Percentiles rank a stretch among this genome's conserved stretches.
Evolutionary conservation across 495 filamentous ascomycete genomes (phyloP).

Genomic region (Penicillium herquei): DNA sequence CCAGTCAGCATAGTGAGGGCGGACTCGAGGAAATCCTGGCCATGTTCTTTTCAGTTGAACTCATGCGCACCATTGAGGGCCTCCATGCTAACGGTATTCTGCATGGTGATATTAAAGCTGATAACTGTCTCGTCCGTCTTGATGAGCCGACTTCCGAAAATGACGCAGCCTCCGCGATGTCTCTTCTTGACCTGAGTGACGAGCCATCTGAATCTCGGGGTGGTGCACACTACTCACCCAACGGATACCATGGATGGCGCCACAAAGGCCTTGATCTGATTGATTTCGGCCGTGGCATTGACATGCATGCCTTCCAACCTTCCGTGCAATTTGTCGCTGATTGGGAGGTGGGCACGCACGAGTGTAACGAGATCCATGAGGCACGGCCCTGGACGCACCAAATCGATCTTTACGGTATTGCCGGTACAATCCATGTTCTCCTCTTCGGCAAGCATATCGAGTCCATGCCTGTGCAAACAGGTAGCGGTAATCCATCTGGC

Average conservation of each 20-base stretch:
- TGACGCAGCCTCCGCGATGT: constrained; percentile 19
- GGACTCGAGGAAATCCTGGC: constrained; percentile 83
- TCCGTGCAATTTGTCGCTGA: constrained; percentile 89
- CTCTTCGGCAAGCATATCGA: constrained; percentile 96
- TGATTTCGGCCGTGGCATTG: constrained; percentile 92
- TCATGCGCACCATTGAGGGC: constrained; percentile 85
- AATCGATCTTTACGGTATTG: constrained; percentile 90
- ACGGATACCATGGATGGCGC: constrained; percentile 75
- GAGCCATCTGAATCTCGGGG: constrained; percentile 42
- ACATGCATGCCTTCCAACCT: constrained; percentile 78
- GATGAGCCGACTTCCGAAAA: constrained; percentile 42
- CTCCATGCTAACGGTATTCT: constrained; percentile 77
- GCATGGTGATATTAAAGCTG: constrained; percentile 92
- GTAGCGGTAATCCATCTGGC: constrained; percentile 14
- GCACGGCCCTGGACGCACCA: constrained; percentile 93
- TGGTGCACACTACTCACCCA: constrained; percentile 58
- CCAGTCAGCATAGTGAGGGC: constrained; percentile 44
- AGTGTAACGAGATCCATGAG: constrained; percentile 94
- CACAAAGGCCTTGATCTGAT: constrained; percentile 80
- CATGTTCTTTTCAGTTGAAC: constrained; percentile 94
- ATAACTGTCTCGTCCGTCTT: constrained; percentile 90
- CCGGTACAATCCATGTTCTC: constrained; percentile 78
- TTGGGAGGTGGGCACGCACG: constrained; percentile 79
- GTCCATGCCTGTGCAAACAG: constrained; percentile 55
- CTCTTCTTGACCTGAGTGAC: constrained; percentile 40